These are phyloP conservation scores for Lipomyces sp. DNA, from an alignment of 805 yeast genomes.

Conservation along the genomic window DNA sequence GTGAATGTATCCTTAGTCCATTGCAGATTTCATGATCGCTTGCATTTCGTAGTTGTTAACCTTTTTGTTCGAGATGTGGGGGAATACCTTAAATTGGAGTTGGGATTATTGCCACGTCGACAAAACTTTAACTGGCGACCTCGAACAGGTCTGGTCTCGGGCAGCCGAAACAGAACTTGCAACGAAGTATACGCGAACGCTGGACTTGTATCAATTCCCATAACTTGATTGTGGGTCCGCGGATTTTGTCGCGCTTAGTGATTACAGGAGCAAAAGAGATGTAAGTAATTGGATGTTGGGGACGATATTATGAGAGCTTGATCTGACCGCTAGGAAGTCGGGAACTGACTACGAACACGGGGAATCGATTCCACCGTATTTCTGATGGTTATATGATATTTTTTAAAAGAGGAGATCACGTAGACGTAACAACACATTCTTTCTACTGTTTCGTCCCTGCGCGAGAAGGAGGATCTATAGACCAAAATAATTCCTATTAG, in stretches of 20 bases:
- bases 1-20: too few species aligned
- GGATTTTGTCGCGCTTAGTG: too few species aligned
- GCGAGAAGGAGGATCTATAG: not conserved
- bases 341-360: not conserved
- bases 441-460: too few species aligned
- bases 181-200: not conserved
- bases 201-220: not conserved
- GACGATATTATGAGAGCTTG: not conserved
- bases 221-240: too few species aligned
- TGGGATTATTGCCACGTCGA: slow-evolving; percentile 1
- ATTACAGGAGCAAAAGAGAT: too few species aligned
- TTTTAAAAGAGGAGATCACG: too few species aligned
- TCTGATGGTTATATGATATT: slow-evolving; percentile 1
- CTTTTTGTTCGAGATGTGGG: not conserved
- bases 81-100: too few species aligned
- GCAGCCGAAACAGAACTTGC: not conserved
- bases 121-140: not conserved
- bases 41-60: too few species aligned
- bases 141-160: not conserved
- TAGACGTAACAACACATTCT: too few species aligned
- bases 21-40: too few species aligned
- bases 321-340: not conserved
- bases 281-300: too few species aligned
- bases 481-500: not conserved
- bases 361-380: not conserved